Percentiles rank a stretch among this genome's conserved stretches.
Conservation (phyloP, 371 early-diverging fungal genomes). For the Furculomyces boomerangus region DNA sequence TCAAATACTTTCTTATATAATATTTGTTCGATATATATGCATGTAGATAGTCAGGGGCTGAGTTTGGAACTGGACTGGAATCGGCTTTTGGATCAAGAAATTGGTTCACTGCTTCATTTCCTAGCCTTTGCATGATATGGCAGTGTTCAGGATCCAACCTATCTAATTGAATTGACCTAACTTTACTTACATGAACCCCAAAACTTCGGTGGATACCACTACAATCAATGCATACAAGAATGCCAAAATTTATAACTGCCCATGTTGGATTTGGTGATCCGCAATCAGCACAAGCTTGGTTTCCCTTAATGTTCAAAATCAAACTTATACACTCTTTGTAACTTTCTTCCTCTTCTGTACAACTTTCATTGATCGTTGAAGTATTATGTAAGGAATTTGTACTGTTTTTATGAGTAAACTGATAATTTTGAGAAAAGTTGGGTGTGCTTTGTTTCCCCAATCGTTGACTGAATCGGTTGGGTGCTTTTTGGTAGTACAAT, state of each 20-base stretch:
- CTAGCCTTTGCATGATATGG: constrained; percentile 59
- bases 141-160: constrained; percentile 63
- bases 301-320: background rate
- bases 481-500: constrained; percentile 13
- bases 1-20: constrained; percentile 40
- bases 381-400: background rate
- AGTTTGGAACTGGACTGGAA: constrained; percentile 3
- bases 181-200: constrained; percentile 82
- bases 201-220: constrained; percentile 92
- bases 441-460: background rate
- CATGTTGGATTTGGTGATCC: constrained; percentile 65
- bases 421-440: background rate
- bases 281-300: constrained; percentile 65
- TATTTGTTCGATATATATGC: constrained; percentile 60
- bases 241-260: constrained; percentile 84
- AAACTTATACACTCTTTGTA: background rate
- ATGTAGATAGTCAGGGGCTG: constrained; percentile 35
- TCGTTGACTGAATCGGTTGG: background rate
- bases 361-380: too few relatives aligned
- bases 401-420: background rate
- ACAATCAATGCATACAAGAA: constrained; percentile 90
- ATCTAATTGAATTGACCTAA: constrained; percentile 68
- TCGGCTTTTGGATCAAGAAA: constrained; percentile 39
- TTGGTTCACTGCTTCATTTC: constrained; percentile 53
- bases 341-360: background rate